Evolutionary conservation across 306 rosid species (phyloP), one percentile per base, ranked within the genome.

Genomic region (Castanospermum australe): DNA sequence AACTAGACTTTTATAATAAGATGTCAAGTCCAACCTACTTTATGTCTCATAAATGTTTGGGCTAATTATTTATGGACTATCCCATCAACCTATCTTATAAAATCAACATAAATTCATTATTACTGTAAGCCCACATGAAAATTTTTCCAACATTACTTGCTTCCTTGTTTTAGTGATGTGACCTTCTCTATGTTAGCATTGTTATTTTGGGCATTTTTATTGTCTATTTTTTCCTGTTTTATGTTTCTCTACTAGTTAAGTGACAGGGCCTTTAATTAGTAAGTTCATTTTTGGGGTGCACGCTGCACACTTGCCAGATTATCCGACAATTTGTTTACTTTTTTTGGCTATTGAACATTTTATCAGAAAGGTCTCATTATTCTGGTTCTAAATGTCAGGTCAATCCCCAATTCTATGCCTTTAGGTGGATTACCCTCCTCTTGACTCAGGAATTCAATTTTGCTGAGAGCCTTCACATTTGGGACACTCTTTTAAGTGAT

Each of bases 381-480:
- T 81, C 60, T 79, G 33, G 36, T 81, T 70, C 55, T 44, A 57
- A 81, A 80, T 89, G 67, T 55, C 86, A 95, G 99, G 94, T 95
- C 89, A 95, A 95, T 83, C 99, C 99, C 81, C 99, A 95, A 67
- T 95, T 95, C 87, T 95, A 95, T 84, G 96, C 99, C 44, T 95
- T 95, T 95, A 87, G 99, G 88, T 95, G 99, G 99, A 93, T 95
- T 85, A 95, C 99, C 18, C 99, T 95, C 64, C 92, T 95, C 44
- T 84, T 95, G 89, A 95, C 99, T 69, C 99, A 95, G 85, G 99
- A 95, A 76, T 95, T 95, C 84, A 90, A 95, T 88, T 95, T 95
- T 82, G 96, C 97, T 4, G 99, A 95, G 83, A 91, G 93, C 79
- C 94, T 93, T 80, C 98, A 90, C 82, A 93, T 95, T 66, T 95